phyloP scores from a whole-genome alignment of 1,284 basidiomycete species.

The Cryptococcus floricola region DNA sequence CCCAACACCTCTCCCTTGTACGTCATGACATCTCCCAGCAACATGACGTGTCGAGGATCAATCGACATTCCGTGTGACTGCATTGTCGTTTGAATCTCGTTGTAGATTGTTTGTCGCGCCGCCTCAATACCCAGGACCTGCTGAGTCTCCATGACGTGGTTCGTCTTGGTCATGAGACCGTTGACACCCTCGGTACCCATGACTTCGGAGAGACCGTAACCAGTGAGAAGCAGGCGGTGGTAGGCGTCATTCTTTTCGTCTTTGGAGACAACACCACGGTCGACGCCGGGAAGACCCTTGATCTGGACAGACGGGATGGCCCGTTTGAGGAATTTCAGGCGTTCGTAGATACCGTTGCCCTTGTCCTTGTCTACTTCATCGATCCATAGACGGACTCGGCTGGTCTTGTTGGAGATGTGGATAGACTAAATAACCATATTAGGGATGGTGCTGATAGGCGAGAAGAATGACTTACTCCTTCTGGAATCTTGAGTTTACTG shows the following conservation, averaged over 20 bases:
- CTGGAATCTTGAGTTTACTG: slow-evolving; percentile 89
- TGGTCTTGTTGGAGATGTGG: slow-evolving; percentile 73
- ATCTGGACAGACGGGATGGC: slow-evolving; percentile 78
- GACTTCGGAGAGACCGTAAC: slow-evolving; percentile 94
- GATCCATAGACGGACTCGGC: slow-evolving; percentile 80
- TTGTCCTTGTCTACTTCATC: slow-evolving; percentile 56
- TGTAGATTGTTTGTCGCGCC: slow-evolving; percentile 88
- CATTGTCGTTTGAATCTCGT: slow-evolving; percentile 98
- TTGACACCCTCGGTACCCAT: slow-evolving; percentile 97
- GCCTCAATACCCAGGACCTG: slow-evolving; percentile 96
- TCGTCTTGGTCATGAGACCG: slow-evolving; percentile 87
- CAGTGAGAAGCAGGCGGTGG: slow-evolving; percentile 73
- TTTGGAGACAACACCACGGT: slow-evolving; percentile 86
- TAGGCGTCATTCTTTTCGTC: slow-evolving; percentile 58
- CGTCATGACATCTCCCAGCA: slow-evolving; percentile 97
- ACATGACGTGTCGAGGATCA: slow-evolving; percentile 97
- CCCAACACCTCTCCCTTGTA: slow-evolving; percentile 99
- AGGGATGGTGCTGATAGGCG: background rate
- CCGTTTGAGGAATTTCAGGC: slow-evolving; percentile 78
- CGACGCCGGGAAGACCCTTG: slow-evolving; percentile 82
- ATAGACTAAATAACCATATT: slow-evolving; percentile 36
- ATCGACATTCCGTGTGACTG: slow-evolving; percentile 96
- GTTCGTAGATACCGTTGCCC: slow-evolving; percentile 66
- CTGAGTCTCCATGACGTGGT: slow-evolving; percentile 95
- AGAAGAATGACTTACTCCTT: slow-evolving; percentile 56